These are phyloP conservation scores for Phaeophleospora eucalypticola DNA, from an alignment of 2,329 filamentous ascomycete genomes.

Conservation along the genomic window DNA sequence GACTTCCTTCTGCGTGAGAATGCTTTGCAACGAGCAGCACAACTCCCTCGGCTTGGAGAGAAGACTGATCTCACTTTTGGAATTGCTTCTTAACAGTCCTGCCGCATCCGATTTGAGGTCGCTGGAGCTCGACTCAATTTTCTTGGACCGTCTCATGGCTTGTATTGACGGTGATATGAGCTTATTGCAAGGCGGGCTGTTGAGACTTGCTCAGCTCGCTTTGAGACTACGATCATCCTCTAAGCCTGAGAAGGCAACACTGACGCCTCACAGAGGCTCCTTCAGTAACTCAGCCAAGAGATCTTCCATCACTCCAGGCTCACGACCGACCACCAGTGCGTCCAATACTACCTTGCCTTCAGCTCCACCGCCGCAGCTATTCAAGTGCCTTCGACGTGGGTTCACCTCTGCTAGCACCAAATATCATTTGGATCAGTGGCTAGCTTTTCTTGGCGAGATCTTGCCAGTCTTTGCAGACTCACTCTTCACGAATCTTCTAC, in stretches of 20 bases:
- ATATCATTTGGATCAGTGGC: conserved; percentile 84
- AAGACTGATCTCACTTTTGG: conserved; percentile 19
- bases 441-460: conserved; percentile 76
- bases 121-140: conserved; percentile 24
- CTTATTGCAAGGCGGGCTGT: conserved; percentile 49
- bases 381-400: conserved; percentile 79
- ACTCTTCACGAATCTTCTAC: conserved; percentile 86
- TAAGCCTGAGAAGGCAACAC: neutral
- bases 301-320: conserved; percentile 2
- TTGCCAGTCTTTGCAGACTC: conserved; percentile 77
- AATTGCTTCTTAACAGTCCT: conserved; percentile 21
- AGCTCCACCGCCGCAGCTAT: conserved; percentile 64
- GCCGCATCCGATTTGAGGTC: conserved; percentile 14
- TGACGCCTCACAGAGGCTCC: conserved; percentile 6
- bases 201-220: conserved; percentile 72
- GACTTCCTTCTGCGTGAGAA: conserved; percentile 18
- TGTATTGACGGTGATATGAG: conserved; percentile 20
- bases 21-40: conserved; percentile 19
- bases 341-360: conserved; percentile 19
- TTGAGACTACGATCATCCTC: conserved; percentile 54
- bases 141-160: conserved; percentile 23
- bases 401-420: conserved; percentile 71
- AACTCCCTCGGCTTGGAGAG: conserved; percentile 14
- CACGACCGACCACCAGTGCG: conserved; percentile 6
- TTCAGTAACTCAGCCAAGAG: conserved; percentile 4